phyloP scores from a whole-genome alignment of 75 land plant species.

The Sequoiadendron giganteum region DNA sequence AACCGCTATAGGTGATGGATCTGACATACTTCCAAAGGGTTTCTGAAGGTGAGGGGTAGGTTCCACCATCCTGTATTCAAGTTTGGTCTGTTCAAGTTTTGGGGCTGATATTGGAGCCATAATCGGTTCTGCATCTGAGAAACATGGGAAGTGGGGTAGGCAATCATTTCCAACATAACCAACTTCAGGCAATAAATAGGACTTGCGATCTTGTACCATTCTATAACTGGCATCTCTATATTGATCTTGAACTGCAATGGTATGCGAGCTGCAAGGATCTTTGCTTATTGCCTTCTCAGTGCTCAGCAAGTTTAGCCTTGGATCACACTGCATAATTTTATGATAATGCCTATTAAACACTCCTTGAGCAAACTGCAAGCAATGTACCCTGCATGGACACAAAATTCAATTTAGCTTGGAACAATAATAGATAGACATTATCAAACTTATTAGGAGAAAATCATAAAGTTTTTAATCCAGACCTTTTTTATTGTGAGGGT shows the following conservation, averaged over 20 bases:
- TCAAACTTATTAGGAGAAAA: background rate
- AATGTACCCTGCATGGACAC: background rate
- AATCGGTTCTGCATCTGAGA: background rate
- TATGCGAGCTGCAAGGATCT: background rate
- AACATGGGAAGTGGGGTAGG: background rate
- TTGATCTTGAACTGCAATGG: background rate
- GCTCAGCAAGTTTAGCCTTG: background rate
- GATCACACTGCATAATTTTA: background rate
- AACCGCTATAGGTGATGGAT: background rate
- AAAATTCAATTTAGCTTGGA: background rate
- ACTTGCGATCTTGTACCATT: background rate
- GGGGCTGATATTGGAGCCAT: background rate
- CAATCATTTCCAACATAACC: background rate
- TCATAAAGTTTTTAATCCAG: background rate
- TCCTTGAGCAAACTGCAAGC: slow-evolving; percentile 1
- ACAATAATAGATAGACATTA: background rate
- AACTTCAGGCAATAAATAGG: background rate
- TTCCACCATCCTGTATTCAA: background rate
- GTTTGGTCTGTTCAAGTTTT: background rate
- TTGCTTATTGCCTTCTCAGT: background rate
- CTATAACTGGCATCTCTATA: background rate
- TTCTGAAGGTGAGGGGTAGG: background rate
- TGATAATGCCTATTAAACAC: background rate
- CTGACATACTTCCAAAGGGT: background rate
- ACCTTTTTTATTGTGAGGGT: background rate